Evolutionary conservation across 129 eudicot genomes (phyloP).

Genomic region (Flaveria bidentis): DNA sequence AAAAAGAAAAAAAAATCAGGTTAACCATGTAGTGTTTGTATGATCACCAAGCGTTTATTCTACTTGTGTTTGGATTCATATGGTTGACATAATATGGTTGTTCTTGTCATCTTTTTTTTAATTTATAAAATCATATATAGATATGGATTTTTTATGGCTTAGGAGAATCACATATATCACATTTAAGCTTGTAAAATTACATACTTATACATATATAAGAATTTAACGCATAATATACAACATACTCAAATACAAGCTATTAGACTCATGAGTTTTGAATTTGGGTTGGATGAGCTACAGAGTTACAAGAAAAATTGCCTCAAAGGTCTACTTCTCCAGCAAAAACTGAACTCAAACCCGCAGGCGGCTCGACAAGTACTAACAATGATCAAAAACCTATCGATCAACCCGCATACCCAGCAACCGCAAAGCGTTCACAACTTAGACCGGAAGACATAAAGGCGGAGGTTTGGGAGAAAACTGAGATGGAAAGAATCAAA

Average conservation of each 20-base stretch:
- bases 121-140: too few relatives aligned
- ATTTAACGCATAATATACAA: too few relatives aligned
- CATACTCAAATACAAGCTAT: too few relatives aligned
- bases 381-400: constrained; percentile 2
- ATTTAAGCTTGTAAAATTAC: too few relatives aligned
- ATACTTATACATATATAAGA: too few relatives aligned
- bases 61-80: too few relatives aligned
- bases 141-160: too few relatives aligned
- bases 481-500: constrained; percentile 62
- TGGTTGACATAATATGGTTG: too few relatives aligned
- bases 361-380: constrained; percentile 17
- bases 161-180: too few relatives aligned
- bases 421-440: constrained; percentile 17
- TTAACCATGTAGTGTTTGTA: neutral
- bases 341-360: constrained; percentile 33
- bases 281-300: constrained; percentile 22
- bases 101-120: too few relatives aligned
- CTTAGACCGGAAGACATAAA: constrained; percentile 38
- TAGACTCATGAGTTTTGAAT: neutral
- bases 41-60: too few relatives aligned
- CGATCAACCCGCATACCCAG: neutral
- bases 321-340: constrained; percentile 38
- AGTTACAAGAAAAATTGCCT: constrained; percentile 41
- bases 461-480: constrained; percentile 79
- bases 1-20: too few relatives aligned